phyloP scores from a whole-genome alignment of 768 basidiomycete genomes.

The Pisolithus marmoratus region DNA sequence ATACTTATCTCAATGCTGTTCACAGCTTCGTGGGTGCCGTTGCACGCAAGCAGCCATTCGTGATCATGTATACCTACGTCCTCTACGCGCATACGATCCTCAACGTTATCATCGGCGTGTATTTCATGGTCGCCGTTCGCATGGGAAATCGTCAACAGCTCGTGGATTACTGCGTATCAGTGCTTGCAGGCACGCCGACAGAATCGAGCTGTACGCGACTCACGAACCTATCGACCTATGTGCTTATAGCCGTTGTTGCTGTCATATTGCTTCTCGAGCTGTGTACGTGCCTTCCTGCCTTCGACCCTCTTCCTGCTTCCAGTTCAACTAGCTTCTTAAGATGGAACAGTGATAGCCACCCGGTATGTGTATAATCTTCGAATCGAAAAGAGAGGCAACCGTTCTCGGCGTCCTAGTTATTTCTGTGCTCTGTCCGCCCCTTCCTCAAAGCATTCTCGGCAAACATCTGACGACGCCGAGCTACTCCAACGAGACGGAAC shows the following conservation, averaged over 20 bases:
- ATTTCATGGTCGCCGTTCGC: slow-evolving; percentile 46
- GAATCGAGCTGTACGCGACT: slow-evolving; percentile 42
- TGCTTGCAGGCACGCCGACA: slow-evolving; percentile 35
- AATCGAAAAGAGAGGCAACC: slow-evolving; percentile 41
- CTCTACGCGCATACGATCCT: slow-evolving; percentile 52
- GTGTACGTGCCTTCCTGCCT: slow-evolving; percentile 37
- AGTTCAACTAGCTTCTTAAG: slow-evolving; percentile 25
- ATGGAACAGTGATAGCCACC: slow-evolving; percentile 47
- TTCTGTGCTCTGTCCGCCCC: slow-evolving; percentile 25
- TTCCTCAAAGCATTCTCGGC: slow-evolving; percentile 13
- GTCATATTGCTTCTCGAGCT: slow-evolving; percentile 47
- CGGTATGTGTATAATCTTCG: slow-evolving; percentile 50
- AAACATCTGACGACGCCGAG: slow-evolving; percentile 25
- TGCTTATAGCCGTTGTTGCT: slow-evolving; percentile 42
- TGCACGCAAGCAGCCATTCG: slow-evolving; percentile 56
- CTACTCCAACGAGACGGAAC: slow-evolving; percentile 15
- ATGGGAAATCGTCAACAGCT: slow-evolving; percentile 40
- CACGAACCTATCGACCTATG: slow-evolving; percentile 35
- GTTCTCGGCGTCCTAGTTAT: slow-evolving; percentile 28
- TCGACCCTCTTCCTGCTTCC: not conserved
- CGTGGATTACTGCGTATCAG: slow-evolving; percentile 39
- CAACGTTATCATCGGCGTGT: slow-evolving; percentile 47
- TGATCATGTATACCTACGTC: slow-evolving; percentile 50
- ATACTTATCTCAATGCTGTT: slow-evolving; percentile 1
- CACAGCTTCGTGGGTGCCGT: slow-evolving; percentile 57